Evolutionary conservation across 2,329 filamentous ascomycete species (phyloP).

Genomic region (Juglanconis juglandina): DNA sequence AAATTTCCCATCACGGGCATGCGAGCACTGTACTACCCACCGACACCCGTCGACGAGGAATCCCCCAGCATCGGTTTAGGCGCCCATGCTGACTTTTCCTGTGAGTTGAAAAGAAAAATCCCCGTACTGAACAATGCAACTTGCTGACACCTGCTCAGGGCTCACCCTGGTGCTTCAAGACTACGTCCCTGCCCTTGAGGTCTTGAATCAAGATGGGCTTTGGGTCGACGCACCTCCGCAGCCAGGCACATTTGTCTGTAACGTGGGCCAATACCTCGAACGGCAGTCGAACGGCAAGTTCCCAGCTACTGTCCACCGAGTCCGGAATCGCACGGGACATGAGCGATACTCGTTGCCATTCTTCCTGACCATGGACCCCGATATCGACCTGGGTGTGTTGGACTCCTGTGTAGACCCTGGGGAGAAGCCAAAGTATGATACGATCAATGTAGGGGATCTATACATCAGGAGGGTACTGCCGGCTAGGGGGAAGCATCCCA

Average conservation of each 20-base stretch:
- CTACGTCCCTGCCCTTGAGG: conserved; percentile 31
- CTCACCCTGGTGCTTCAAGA: conserved; percentile 37
- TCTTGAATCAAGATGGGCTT: conserved; percentile 37
- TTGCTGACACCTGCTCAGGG: conserved; percentile 14
- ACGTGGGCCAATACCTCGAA: conserved; percentile 38
- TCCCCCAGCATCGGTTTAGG: conserved; percentile 32
- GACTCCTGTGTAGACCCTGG: conserved; percentile 22
- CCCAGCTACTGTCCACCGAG: conserved; percentile 37
- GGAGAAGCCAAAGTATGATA: conserved; percentile 22
- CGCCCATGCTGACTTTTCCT: conserved; percentile 40
- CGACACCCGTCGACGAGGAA: conserved; percentile 25
- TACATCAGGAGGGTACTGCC: conserved; percentile 32
- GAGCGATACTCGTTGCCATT: conserved; percentile 39
- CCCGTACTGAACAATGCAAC: background rate
- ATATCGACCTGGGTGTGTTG: conserved; percentile 25
- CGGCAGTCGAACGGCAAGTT: conserved; percentile 37
- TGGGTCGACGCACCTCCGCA: conserved; percentile 36
- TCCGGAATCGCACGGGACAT: conserved; percentile 34
- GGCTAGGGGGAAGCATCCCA: conserved; percentile 34
- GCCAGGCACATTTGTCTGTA: conserved; percentile 35
- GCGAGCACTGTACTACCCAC: conserved; percentile 38
- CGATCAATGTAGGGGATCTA: conserved; percentile 29
- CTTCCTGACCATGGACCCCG: conserved; percentile 29
- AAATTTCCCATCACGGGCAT: conserved; percentile 40
- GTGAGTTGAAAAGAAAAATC: conserved; percentile 13